These are phyloP conservation scores for Polyplosphaeria fusca DNA, from an alignment of 495 filamentous ascomycete species.

Conservation along the genomic window DNA sequence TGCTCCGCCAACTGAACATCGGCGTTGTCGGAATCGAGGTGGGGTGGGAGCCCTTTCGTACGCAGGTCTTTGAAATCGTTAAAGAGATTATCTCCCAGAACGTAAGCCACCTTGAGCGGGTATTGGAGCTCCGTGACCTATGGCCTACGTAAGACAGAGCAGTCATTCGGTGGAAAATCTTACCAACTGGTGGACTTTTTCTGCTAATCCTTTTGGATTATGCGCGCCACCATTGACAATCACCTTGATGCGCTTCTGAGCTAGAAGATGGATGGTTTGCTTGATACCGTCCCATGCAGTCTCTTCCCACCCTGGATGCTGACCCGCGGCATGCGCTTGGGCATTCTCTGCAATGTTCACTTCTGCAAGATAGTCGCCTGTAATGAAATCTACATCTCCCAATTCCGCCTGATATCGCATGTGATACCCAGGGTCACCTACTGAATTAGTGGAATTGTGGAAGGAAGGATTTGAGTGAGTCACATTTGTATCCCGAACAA, in stretches of 20 bases:
- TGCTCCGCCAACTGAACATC: slow-evolving; percentile 32
- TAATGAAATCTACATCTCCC: slow-evolving; percentile 54
- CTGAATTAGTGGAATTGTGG: background rate
- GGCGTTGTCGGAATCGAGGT: slow-evolving; percentile 41
- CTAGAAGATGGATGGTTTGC: slow-evolving; percentile 46
- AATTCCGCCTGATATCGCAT: slow-evolving; percentile 48
- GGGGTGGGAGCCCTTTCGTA: slow-evolving; percentile 34
- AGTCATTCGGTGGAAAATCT: slow-evolving; percentile 1
- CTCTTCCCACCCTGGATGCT: slow-evolving; percentile 45
- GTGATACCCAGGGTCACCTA: slow-evolving; percentile 47
- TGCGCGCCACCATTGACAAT: slow-evolving; percentile 39
- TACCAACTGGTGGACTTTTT: slow-evolving; percentile 43
- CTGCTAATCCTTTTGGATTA: slow-evolving; percentile 33
- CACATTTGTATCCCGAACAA: slow-evolving; percentile 49
- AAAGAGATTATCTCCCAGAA: slow-evolving; percentile 23
- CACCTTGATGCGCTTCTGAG: slow-evolving; percentile 39
- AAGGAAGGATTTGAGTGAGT: background rate
- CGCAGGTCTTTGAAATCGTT: slow-evolving; percentile 24
- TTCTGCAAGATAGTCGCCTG: slow-evolving; percentile 55
- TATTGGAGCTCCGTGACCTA: slow-evolving; percentile 28
- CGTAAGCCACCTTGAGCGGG: slow-evolving; percentile 23
- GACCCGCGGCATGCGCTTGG: slow-evolving; percentile 39
- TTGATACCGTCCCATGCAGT: slow-evolving; percentile 49
- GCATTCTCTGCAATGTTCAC: slow-evolving; percentile 50
- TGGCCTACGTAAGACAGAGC: background rate